phyloP scores from a whole-genome alignment of 139 green algal genomes.

The Coccomyxa sp. region DNA sequence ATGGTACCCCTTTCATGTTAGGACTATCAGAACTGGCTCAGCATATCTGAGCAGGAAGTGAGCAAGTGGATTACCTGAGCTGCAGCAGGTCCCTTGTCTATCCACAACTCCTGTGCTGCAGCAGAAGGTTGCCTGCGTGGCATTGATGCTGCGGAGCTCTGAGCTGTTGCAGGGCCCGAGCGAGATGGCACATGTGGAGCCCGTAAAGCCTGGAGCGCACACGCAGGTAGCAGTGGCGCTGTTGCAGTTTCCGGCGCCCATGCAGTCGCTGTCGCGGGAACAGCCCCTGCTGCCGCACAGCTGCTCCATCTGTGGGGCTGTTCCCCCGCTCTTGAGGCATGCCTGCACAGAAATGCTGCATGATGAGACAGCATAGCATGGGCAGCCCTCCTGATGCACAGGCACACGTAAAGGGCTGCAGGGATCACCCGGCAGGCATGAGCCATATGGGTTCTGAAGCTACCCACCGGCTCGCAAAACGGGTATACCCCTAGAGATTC shows the following conservation, averaged over 20 bases:
- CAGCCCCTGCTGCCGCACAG: constrained; percentile 17
- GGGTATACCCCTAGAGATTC: too few species aligned
- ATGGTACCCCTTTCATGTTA: background rate
- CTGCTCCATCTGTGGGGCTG: background rate
- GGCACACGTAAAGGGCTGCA: too few species aligned
- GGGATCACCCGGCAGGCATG: too few species aligned
- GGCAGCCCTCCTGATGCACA: too few species aligned
- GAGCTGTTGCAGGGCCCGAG: background rate
- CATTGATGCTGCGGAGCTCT: background rate
- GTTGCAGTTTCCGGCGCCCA: constrained; percentile 12
- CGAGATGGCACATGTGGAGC: constrained; percentile 10
- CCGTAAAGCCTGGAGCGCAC: constrained; percentile 10
- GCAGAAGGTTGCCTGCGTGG: background rate
- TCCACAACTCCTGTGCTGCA: constrained; percentile 20
- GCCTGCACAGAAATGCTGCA: too few species aligned
- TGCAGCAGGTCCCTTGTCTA: constrained; percentile 17
- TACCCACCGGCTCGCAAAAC: too few species aligned
- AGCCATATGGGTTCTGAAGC: too few species aligned
- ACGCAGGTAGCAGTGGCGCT: constrained; percentile 7
- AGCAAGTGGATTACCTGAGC: constrained; percentile 11
- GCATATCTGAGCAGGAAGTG: too few species aligned
- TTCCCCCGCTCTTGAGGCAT: constrained; percentile 15
- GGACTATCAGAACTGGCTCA: too few species aligned
- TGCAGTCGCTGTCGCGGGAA: constrained; percentile 9
- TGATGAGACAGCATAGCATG: too few species aligned